These are phyloP conservation scores for Diaporthe velutina DNA, from an alignment of 2,329 filamentous ascomycete genomes.

Conservation along the genomic window DNA sequence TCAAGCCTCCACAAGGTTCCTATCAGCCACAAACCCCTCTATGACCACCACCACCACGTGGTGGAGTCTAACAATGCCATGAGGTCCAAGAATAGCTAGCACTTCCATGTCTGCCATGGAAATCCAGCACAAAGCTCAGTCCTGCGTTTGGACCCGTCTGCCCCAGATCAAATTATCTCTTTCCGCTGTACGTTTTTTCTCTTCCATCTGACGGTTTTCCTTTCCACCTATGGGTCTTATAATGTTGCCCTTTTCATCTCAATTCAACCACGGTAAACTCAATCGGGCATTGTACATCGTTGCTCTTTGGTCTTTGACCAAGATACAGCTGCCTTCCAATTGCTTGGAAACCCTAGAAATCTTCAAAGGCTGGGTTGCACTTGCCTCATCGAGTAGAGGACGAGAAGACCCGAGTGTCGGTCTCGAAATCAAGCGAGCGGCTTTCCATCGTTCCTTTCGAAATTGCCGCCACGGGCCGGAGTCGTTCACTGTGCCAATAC, in stretches of 20 bases:
- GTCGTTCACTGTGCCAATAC: background rate
- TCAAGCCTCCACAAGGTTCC: background rate
- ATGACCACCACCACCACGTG: background rate
- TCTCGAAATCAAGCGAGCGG: background rate
- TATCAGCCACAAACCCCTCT: background rate
- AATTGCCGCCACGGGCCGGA: background rate
- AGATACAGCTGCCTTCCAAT: too few species aligned
- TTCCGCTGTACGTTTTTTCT: too few species aligned
- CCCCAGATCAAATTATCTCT: too few species aligned
- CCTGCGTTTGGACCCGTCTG: background rate
- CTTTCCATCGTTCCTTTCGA: background rate
- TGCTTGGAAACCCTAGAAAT: too few species aligned
- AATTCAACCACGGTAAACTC: background rate
- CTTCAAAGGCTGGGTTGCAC: background rate
- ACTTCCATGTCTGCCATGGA: background rate
- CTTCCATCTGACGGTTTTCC: too few species aligned
- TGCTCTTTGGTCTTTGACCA: too few species aligned
- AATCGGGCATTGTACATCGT: too few species aligned
- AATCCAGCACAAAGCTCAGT: background rate
- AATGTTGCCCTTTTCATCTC: background rate
- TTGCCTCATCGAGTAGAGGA: background rate
- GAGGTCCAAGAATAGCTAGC: background rate
- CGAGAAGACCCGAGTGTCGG: background rate
- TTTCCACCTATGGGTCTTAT: too few species aligned
- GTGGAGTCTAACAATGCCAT: background rate